Conservation (phyloP, 2,329 filamentous ascomycete species). For the Aspergillus ibericus region DNA sequence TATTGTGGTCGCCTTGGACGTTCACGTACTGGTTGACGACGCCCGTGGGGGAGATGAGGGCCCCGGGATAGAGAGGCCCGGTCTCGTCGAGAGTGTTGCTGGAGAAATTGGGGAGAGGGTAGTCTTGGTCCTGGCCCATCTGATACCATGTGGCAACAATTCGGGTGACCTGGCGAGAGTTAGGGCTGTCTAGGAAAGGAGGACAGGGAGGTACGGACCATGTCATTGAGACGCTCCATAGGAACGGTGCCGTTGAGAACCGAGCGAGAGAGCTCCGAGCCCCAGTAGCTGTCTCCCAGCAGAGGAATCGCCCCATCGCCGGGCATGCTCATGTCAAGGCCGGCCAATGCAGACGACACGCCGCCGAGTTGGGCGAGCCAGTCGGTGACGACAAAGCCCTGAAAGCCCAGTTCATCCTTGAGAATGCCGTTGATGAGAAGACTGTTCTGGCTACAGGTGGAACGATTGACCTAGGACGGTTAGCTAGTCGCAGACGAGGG, state of each 20-base stretch:
- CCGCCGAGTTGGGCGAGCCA: constrained; percentile 65
- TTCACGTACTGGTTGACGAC: constrained; percentile 69
- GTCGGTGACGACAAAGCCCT: constrained; percentile 70
- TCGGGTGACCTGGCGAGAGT: constrained; percentile 47
- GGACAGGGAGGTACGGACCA: constrained; percentile 28
- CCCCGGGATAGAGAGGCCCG: constrained; percentile 59
- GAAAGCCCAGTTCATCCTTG: constrained; percentile 73
- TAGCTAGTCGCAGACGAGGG: not conserved
- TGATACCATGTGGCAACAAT: constrained; percentile 60
- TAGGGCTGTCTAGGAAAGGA: not conserved
- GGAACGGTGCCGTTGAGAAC: constrained; percentile 60
- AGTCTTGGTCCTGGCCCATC: constrained; percentile 59
- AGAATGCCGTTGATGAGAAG: constrained; percentile 68
- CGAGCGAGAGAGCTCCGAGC: constrained; percentile 55
- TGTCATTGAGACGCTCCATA: constrained; percentile 56
- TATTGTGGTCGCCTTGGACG: constrained; percentile 55
- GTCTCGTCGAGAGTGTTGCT: constrained; percentile 57
- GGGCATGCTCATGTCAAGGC: constrained; percentile 71
- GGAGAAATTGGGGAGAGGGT: constrained; percentile 60
- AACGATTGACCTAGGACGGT: constrained; percentile 59
- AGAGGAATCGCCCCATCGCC: constrained; percentile 57
- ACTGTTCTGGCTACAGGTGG: constrained; percentile 66
- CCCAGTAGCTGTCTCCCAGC: constrained; percentile 56
- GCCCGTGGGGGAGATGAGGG: constrained; percentile 60
- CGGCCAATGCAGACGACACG: constrained; percentile 60